A percentile compares a stretch with the other conserved stretches of the same genome.
phyloP scores from a whole-genome alignment of 129 eudicot species.

The Flaveria linearis region DNA sequence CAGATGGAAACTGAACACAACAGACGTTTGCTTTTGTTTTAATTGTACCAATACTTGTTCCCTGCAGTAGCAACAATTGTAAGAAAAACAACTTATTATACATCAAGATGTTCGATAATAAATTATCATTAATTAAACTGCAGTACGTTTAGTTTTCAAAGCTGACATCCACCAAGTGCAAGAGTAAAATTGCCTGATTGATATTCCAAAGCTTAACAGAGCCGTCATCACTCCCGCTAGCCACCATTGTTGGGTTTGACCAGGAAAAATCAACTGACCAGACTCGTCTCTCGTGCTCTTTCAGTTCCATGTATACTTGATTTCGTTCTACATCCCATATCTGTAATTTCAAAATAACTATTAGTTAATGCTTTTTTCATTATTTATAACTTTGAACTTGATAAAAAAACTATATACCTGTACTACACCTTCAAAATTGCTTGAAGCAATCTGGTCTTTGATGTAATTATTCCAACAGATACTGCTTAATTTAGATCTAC shows the following conservation, averaged over 20 bases:
- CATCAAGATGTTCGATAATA: conserved; percentile 36
- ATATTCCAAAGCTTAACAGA: conserved; percentile 98
- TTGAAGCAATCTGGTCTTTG: conserved; percentile 96
- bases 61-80: conserved; percentile 76
- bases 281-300: too few species aligned
- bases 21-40: conserved; percentile 94
- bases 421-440: conserved; percentile 96
- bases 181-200: conserved; percentile 84
- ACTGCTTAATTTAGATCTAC: conserved; percentile 89
- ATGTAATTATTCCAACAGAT: conserved; percentile 92
- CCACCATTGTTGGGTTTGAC: conserved; percentile 88
- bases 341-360: conserved; percentile 39
- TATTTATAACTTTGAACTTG: not conserved
- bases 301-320: conserved; percentile 76
- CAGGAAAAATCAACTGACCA: conserved; percentile 93
- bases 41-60: conserved; percentile 80
- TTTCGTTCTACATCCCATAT: conserved; percentile 93
- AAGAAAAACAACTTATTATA: conserved; percentile 58
- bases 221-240: conserved; percentile 98
- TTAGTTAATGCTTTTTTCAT: not conserved
- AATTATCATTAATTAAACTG: conserved; percentile 25
- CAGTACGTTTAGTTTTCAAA: conserved; percentile 97
- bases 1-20: conserved; percentile 84
- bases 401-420: conserved; percentile 50
- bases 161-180: conserved; percentile 36